Evolutionary conservation across 2,329 filamentous ascomycete genomes (phyloP), one percentile per base, ranked within the genome.

Genomic region (Trichophaea hybrida): DNA sequence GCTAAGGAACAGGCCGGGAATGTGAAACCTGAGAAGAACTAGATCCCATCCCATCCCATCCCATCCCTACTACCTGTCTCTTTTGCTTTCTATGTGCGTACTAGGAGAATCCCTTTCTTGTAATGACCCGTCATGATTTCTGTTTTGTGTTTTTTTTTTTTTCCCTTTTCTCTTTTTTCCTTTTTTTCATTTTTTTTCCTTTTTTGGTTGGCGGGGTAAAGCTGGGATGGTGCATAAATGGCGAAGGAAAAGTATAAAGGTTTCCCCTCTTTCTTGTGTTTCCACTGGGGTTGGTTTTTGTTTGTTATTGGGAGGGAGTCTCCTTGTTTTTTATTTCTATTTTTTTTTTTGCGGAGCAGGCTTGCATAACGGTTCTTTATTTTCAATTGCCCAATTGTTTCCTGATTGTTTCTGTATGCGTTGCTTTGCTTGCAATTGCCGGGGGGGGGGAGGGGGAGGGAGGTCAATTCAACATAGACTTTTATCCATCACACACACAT

Each of bases 1-100:
- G 70, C 74, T 48, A 79, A 81, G 71, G 76, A 80, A 59, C 70
- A 74, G 15, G 70, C 74, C 63, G 70, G 72, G 64, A 68, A 72
- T 71, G 49, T 46, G 38, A 52, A 59, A 32, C 49, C 34, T 34
- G 38, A 1, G 32, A 37, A 49, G 43, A 40, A 31, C 53, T 59
- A 38, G 40, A 13, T 32, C 33, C 48, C 55, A 48, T 40, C 8
- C 35, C 35, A 51, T 6, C 50, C 58, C 44, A 37, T 33, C 51
- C 37, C 31, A 17, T 48, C 62, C 5, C 46, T 12, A 31, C 50
- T 32, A 24, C 52, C 53, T 61, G 13, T 37, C 40, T 54, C 24
- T 54, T 33, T 49, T 57, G 34, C 32, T 46, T 46, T 59, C 57
- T 55, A 49, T 57, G 10, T 49, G 34, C 48, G 24, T 55, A 56